These are phyloP conservation scores for Ogataea neopini DNA, from an alignment of 805 yeast species.

Conservation along the genomic window DNA sequence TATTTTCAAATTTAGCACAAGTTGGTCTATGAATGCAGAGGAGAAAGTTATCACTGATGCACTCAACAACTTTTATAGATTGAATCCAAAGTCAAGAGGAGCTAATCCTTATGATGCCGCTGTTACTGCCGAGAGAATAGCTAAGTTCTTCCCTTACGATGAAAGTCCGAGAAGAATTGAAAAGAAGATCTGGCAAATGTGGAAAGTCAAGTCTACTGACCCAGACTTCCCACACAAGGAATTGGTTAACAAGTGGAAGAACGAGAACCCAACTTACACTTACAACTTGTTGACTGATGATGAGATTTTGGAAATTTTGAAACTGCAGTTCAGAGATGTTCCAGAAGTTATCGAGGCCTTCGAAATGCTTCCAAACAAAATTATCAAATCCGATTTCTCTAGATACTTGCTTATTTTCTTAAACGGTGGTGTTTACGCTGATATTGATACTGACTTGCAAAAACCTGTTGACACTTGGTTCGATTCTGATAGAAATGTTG, in stretches of 20 bases:
- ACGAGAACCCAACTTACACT: conserved; percentile 36
- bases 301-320: conserved; percentile 32
- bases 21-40: conserved; percentile 29
- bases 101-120: conserved; percentile 37
- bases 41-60: conserved; percentile 31
- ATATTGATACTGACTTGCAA: conserved; percentile 57
- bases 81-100: conserved; percentile 36
- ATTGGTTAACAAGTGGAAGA: conserved; percentile 35
- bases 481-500: conserved; percentile 52
- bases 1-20: conserved; percentile 28
- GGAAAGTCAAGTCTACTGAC: conserved; percentile 36
- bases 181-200: conserved; percentile 37
- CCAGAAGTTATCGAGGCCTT: conserved; percentile 59
- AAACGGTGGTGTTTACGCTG: conserved; percentile 62
- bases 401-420: conserved; percentile 54
- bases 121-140: conserved; percentile 33
- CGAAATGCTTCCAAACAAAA: conserved; percentile 53
- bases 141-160: conserved; percentile 35
- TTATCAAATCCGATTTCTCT: conserved; percentile 55
- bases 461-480: conserved; percentile 63
- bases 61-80: conserved; percentile 32
- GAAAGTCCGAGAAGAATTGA: conserved; percentile 35
- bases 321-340: conserved; percentile 33
- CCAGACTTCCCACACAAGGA: conserved; percentile 38
- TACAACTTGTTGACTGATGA: conserved; percentile 35